Percentiles rank a stretch among this genome's conserved stretches.
phyloP scores from a whole-genome alignment of 768 basidiomycete genomes.

The Naganishia onofrii region DNA sequence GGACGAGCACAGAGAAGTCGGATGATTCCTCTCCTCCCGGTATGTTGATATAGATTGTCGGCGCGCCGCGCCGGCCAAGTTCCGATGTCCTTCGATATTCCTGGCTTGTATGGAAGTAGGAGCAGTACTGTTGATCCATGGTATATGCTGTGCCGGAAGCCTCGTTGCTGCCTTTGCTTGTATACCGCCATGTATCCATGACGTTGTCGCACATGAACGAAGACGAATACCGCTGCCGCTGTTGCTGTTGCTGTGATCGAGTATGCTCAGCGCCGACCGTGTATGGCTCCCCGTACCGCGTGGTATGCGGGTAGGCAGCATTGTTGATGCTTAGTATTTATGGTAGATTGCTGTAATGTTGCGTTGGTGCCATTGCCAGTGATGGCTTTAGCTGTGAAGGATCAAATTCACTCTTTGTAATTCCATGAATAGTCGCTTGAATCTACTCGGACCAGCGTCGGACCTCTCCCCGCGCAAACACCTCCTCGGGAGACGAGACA shows the following conservation, averaged over 20 bases:
- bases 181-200: neutral
- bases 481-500: neutral
- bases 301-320: neutral
- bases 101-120: neutral
- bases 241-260: neutral
- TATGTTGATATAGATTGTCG: no score
- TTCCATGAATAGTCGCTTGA: no score
- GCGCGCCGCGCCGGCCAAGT: no score
- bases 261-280: neutral
- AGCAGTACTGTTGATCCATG: neutral
- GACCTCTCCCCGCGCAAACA: neutral
- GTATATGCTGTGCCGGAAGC: neutral
- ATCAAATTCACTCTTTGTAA: no score
- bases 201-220: neutral
- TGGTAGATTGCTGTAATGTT: neutral
- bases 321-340: neutral
- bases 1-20: no score
- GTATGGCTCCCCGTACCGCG: neutral
- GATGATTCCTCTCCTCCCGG: no score
- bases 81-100: no score
- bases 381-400: neutral
- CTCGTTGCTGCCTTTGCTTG: neutral
- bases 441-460: no score
- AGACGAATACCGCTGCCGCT: neutral
- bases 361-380: neutral